Conservation (phyloP, 441 rosid genomes). For the Rhodomyrtus psidioides region DNA sequence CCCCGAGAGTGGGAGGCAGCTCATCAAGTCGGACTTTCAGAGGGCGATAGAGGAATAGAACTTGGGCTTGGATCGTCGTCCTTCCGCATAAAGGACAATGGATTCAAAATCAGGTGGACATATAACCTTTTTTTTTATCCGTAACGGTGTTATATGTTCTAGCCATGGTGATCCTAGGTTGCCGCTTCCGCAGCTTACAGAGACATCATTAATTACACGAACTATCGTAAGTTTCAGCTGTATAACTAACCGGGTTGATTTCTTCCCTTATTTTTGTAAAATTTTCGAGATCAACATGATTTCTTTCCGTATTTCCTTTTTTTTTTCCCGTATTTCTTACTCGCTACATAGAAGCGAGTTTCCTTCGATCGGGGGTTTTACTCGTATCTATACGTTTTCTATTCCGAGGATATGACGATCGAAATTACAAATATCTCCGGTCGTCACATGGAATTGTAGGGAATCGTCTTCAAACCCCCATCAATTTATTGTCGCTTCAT, state of each 20-base stretch:
- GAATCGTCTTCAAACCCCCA: background rate
- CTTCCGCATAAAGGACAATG: too few species aligned
- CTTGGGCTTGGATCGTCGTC: too few species aligned
- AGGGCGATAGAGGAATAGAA: too few species aligned
- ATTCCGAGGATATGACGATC: background rate
- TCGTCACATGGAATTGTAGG: background rate
- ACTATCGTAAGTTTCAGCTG: background rate
- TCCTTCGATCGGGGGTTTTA: background rate
- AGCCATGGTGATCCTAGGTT: too few species aligned
- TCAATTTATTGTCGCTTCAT: background rate
- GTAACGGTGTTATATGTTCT: too few species aligned
- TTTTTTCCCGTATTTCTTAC: background rate
- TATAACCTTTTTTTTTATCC: too few species aligned
- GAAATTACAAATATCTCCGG: background rate
- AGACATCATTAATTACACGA: background rate
- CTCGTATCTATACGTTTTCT: background rate
- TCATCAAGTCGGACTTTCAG: too few species aligned
- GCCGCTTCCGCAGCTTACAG: too few species aligned
- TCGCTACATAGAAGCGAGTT: background rate
- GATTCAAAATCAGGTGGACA: too few species aligned
- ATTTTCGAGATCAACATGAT: background rate
- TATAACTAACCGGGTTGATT: background rate
- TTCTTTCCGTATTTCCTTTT: background rate
- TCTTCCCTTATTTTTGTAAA: background rate
- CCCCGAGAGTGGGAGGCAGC: too few species aligned